These are phyloP conservation scores for Kokia cookei DNA, from an alignment of 441 rosid species.

Conservation along the genomic window DNA sequence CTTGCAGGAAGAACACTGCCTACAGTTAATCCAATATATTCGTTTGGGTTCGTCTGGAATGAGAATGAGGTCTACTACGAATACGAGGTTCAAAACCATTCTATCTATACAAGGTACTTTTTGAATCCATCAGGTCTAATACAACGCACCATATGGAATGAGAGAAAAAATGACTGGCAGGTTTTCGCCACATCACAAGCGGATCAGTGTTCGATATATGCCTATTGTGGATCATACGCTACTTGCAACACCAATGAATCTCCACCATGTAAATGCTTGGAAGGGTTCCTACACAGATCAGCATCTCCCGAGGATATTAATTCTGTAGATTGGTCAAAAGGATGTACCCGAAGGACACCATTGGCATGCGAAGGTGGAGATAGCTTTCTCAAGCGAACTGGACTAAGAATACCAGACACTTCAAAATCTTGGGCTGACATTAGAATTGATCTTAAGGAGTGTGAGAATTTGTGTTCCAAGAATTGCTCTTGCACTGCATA, in stretches of 20 bases:
- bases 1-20: neutral
- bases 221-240: neutral
- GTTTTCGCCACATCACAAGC: neutral
- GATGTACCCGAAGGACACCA: neutral
- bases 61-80: slow-evolving; percentile 2
- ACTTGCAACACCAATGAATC: neutral
- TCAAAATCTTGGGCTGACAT: neutral
- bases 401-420: slow-evolving; percentile 16
- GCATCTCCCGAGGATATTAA: neutral
- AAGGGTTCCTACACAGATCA: neutral
- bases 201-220: neutral
- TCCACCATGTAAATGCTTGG: neutral
- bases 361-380: neutral
- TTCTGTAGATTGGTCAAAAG: neutral
- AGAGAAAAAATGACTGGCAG: neutral
- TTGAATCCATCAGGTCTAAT: neutral
- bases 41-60: neutral
- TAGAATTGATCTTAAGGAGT: slow-evolving; percentile 12
- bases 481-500: slow-evolving; percentile 7
- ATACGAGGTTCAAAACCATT: neutral
- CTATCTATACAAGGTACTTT: neutral
- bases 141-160: neutral
- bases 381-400: slow-evolving; percentile 3
- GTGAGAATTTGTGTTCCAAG: slow-evolving; percentile 3
- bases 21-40: neutral